These are phyloP conservation scores for Melastoma candidum DNA, from an alignment of 441 rosid genomes.

Conservation along the genomic window DNA sequence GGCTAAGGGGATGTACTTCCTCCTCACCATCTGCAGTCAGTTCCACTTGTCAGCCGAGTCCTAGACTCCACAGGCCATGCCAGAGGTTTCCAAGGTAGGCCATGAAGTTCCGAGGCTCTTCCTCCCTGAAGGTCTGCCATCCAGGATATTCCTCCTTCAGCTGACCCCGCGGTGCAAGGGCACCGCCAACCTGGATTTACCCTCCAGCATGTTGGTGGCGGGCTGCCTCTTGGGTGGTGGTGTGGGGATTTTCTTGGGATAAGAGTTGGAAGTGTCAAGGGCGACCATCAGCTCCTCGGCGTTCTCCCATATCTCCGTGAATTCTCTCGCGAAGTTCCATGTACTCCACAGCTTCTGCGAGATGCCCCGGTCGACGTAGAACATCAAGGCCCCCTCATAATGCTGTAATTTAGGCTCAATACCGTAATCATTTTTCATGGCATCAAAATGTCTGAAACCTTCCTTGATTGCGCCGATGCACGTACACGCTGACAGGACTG, in stretches of 20 bases:
- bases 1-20: too few relatives aligned
- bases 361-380: slow-evolving; percentile 71
- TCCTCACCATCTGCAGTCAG: too few relatives aligned
- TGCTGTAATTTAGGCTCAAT: slow-evolving; percentile 33
- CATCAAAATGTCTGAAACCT: slow-evolving; percentile 64
- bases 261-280: slow-evolving; percentile 54
- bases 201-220: slow-evolving; percentile 57
- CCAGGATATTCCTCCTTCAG: slow-evolving; percentile 54
- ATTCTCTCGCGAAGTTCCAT: slow-evolving; percentile 45
- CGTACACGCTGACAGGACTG: slow-evolving; percentile 62
- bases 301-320: slow-evolving; percentile 70
- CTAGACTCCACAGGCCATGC: too few relatives aligned
- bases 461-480: slow-evolving; percentile 69
- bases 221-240: slow-evolving; percentile 45
- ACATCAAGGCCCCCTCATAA: slow-evolving; percentile 60
- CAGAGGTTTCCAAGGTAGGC: too few relatives aligned
- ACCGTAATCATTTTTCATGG: slow-evolving; percentile 52
- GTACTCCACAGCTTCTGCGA: slow-evolving; percentile 50
- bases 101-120: slow-evolving; percentile 42
- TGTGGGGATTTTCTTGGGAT: slow-evolving; percentile 37
- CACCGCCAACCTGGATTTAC: slow-evolving; percentile 37
- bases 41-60: too few relatives aligned
- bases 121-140: slow-evolving; percentile 53
- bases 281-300: slow-evolving; percentile 52
- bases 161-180: too few relatives aligned